Percentiles rank a stretch among this genome's conserved stretches.
These are phyloP conservation scores for Dothiorella sarmentorum DNA, from an alignment of 2,329 filamentous ascomycete species.

Conservation along the genomic window DNA sequence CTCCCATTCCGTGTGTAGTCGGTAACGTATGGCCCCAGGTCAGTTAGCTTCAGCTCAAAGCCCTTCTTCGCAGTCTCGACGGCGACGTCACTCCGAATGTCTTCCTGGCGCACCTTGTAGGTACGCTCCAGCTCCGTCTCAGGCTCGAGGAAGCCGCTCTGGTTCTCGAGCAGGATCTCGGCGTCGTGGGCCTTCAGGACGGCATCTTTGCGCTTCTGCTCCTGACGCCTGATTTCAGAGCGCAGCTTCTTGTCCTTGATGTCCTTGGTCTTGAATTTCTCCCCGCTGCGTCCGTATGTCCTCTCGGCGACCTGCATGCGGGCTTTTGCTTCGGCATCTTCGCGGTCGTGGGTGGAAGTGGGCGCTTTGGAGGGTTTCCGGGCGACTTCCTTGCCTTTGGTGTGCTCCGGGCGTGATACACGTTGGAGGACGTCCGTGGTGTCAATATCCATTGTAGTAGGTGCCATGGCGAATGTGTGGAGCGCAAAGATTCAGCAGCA, in stretches of 20 bases:
- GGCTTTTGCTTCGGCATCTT: conserved; percentile 28
- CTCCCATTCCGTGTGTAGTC: conserved; percentile 90
- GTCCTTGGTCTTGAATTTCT: conserved; percentile 65
- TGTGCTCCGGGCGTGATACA: background rate
- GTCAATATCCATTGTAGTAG: background rate
- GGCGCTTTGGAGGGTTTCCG: background rate
- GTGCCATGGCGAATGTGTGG: background rate
- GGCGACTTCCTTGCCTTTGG: conserved; percentile 6
- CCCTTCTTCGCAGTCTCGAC: conserved; percentile 87
- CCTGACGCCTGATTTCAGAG: conserved; percentile 71
- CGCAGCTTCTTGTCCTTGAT: conserved; percentile 90
- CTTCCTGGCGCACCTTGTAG: conserved; percentile 86
- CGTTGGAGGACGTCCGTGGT: background rate
- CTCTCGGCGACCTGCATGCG: conserved; percentile 46
- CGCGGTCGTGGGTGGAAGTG: conserved; percentile 12
- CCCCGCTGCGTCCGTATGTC: conserved; percentile 75
- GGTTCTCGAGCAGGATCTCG: conserved; percentile 88
- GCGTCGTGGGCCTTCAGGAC: conserved; percentile 85
- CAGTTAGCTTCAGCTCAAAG: conserved; percentile 78
- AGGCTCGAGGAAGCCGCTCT: conserved; percentile 78
- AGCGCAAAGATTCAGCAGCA: background rate
- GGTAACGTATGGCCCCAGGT: conserved; percentile 77
- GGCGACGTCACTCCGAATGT: conserved; percentile 71
- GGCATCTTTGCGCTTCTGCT: conserved; percentile 78
- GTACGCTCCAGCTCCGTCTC: conserved; percentile 87